These are phyloP conservation scores for Penicillium alfredii DNA, from an alignment of 495 filamentous ascomycete genomes.

Conservation along the genomic window DNA sequence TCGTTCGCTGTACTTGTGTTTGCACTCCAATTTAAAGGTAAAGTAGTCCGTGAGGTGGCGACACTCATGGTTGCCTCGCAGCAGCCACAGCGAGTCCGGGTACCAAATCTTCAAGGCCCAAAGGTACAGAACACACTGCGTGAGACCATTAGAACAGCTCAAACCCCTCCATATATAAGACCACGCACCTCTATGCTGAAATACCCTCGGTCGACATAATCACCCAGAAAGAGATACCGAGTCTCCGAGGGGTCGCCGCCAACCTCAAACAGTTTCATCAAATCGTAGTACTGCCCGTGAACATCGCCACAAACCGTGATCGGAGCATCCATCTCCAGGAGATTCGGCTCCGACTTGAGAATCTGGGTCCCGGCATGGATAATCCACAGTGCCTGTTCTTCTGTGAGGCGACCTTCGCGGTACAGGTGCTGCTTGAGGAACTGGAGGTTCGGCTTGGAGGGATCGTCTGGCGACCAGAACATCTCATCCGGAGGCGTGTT, in stretches of 20 bases:
- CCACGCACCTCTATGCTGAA: conserved; percentile 85
- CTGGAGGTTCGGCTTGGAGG: conserved; percentile 80
- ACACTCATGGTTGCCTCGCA: conserved; percentile 97
- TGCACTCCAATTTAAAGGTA: conserved; percentile 98
- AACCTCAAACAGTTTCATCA: conserved; percentile 99
- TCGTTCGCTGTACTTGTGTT: conserved; percentile 95
- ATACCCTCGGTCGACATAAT: conserved; percentile 97
- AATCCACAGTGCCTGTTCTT: conserved; percentile 96
- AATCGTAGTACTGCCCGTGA: conserved; percentile 96
- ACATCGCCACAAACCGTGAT: conserved; percentile 99
- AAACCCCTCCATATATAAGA: neutral
- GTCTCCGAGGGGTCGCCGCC: conserved; percentile 96
- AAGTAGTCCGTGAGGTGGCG: conserved; percentile 99
- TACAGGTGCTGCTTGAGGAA: conserved; percentile 98
- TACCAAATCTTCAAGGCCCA: conserved; percentile 99
- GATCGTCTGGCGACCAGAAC: conserved; percentile 71
- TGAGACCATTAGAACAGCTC: conserved; percentile 1
- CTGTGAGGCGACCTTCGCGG: conserved; percentile 90
- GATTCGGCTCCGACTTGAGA: conserved; percentile 80
- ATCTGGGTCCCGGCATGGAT: conserved; percentile 78
- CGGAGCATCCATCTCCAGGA: conserved; percentile 98
- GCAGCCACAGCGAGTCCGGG: conserved; percentile 91
- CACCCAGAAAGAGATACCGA: conserved; percentile 91
- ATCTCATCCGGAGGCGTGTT: conserved; percentile 80
- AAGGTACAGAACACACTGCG: conserved; percentile 85